phyloP scores from a whole-genome alignment of 139 green algal species.

The Chlorella vulgaris region DNA sequence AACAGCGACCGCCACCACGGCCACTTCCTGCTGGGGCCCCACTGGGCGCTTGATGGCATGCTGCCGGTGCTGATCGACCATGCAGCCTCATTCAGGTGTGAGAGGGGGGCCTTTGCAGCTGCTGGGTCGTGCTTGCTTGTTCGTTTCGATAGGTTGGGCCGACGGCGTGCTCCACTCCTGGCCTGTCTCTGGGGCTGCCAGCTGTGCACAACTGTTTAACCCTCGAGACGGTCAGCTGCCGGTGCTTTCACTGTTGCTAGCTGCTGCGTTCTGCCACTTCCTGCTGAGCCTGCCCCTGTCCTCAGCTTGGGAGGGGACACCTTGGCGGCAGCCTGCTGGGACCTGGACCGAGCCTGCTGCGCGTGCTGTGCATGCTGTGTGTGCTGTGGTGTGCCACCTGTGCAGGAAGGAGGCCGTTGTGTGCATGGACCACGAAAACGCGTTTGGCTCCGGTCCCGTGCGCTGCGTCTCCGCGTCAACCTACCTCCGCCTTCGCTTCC shows the following conservation, averaged over 20 bases:
- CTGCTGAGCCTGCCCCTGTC: too few species aligned
- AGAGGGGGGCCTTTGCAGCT: conserved; percentile 17
- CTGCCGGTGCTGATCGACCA: conserved; percentile 84
- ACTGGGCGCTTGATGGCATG: conserved; percentile 64
- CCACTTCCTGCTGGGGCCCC: conserved; percentile 65
- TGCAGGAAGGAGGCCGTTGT: conserved; percentile 27
- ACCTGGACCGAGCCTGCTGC: too few species aligned
- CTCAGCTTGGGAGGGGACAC: too few species aligned
- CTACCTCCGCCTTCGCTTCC: conserved; percentile 81
- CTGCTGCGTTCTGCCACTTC: too few species aligned
- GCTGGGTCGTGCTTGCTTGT: background rate
- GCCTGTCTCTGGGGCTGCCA: too few species aligned
- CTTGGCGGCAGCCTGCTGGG: too few species aligned
- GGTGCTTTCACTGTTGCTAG: too few species aligned
- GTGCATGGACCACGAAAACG: conserved; percentile 35
- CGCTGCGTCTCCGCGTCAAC: conserved; percentile 64
- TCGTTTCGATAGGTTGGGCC: background rate
- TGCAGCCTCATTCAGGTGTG: conserved; percentile 73
- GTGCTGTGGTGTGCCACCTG: too few species aligned
- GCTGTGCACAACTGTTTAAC: too few species aligned
- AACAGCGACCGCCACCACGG: conserved; percentile 82
- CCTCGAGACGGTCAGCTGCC: too few species aligned
- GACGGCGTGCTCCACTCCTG: background rate
- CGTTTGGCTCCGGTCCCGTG: conserved; percentile 37
- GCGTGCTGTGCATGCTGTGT: too few species aligned